phyloP scores from a whole-genome alignment of 306 rosid species.

The Prunus kanzakura region DNA sequence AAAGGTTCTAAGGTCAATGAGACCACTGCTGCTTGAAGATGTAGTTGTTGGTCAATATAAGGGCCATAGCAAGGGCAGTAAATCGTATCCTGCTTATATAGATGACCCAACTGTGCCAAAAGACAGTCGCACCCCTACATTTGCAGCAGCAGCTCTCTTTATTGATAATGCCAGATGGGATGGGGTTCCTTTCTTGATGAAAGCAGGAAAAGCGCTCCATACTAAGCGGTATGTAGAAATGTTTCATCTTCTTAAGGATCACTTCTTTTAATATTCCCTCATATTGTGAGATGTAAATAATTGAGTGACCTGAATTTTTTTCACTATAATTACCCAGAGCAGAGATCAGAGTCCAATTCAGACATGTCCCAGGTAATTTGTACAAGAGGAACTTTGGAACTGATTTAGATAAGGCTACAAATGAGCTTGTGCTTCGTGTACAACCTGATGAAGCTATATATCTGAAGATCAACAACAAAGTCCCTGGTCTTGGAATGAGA shows the following conservation, averaged over 20 bases:
- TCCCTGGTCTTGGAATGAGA: conserved; percentile 98
- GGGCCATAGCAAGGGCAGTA: conserved; percentile 77
- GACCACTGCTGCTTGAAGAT: conserved; percentile 69
- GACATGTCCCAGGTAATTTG: conserved; percentile 96
- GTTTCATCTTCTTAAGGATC: conserved; percentile 4
- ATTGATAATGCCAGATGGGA: conserved; percentile 96
- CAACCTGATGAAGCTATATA: conserved; percentile 96
- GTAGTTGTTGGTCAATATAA: conserved; percentile 93
- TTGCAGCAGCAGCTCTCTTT: conserved; percentile 95
- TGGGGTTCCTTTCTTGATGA: conserved; percentile 97
- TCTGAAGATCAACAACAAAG: conserved; percentile 94
- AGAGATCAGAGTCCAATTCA: conserved; percentile 96
- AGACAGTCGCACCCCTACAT: conserved; percentile 86
- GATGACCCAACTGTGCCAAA: conserved; percentile 84
- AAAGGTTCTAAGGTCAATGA: conserved; percentile 92
- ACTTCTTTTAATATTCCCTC: conserved; percentile 5
- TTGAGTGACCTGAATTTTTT: conserved; percentile 17
- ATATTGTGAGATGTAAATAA: conserved; percentile 13
- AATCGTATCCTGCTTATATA: conserved; percentile 67
- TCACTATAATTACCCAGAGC: conserved; percentile 53
- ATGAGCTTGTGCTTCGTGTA: conserved; percentile 96
- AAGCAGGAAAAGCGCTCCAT: conserved; percentile 97
- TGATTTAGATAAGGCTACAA: conserved; percentile 84
- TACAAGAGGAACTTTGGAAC: conserved; percentile 86
- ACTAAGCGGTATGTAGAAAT: conserved; percentile 55